Percentiles rank a stretch among this genome's conserved stretches.
These are phyloP conservation scores for Talaromyces wortmannii DNA, from an alignment of 495 filamentous ascomycete genomes.

Conservation along the genomic window DNA sequence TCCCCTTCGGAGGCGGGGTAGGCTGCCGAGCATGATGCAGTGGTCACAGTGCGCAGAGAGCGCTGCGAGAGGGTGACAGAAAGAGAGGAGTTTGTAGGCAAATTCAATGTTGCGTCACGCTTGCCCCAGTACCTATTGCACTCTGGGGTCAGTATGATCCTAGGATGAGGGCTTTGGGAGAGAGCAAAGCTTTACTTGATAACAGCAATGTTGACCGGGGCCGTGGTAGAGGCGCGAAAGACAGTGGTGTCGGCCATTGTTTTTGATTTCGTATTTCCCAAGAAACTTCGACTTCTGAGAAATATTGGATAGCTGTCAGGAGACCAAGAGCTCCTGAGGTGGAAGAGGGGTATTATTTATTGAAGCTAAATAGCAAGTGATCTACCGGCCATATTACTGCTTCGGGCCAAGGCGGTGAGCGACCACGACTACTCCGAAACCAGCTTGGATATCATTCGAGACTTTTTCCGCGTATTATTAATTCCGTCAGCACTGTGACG, in stretches of 20 bases:
- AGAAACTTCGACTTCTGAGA: neutral
- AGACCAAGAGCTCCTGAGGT: neutral
- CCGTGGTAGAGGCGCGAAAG: constrained; percentile 89
- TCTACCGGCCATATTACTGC: constrained; percentile 1
- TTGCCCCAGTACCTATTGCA: constrained; percentile 89
- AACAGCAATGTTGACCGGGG: constrained; percentile 97
- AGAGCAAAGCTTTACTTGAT: constrained; percentile 65
- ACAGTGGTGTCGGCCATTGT: constrained; percentile 33
- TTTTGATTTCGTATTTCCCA: neutral
- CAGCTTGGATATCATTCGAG: no score
- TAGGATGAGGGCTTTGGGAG: neutral
- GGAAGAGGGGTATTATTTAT: neutral
- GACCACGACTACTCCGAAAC: neutral
- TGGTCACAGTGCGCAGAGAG: constrained; percentile 92
- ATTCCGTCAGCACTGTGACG: no score
- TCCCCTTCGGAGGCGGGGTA: constrained; percentile 56
- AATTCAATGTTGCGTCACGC: constrained; percentile 83
- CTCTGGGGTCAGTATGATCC: constrained; percentile 14
- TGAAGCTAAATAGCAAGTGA: no score
- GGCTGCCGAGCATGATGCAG: constrained; percentile 77
- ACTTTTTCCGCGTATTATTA: no score
- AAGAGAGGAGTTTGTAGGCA: constrained; percentile 95
- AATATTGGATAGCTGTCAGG: neutral
- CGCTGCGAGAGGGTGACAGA: constrained; percentile 91
- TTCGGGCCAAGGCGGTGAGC: constrained; percentile 23